Evolutionary conservation across 2,329 filamentous ascomycete genomes (phyloP), one percentile per base, ranked within the genome.

Genomic region (Cercospora nicotianae): DNA sequence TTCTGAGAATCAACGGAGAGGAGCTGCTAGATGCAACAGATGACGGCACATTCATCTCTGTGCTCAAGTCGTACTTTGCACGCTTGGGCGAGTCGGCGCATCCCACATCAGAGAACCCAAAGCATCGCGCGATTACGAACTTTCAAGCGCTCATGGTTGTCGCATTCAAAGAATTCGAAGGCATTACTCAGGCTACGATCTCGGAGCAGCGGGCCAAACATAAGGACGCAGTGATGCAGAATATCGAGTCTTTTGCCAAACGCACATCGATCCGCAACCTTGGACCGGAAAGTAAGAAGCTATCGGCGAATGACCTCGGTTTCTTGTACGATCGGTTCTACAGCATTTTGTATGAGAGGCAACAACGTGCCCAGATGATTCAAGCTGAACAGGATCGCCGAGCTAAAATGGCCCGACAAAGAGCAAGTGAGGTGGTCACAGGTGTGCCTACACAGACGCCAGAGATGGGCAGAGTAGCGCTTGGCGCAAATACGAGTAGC

Each of bases 91-190:
- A 98, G 80, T 97, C 94, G 3, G 95, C 95, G 2, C 94, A 99
- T 76, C 95, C 95, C 2, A 94, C 91, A 76, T 97, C 93, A 0
- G 94, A 97, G 77, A 99, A 98, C 71, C 90, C 94, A 3, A 99
- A 98, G 81, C 84, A 98, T 63, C 88, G 94, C 63, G 93, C 94
- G 0, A 95, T 99, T 64, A 99, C 96, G 5, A 88, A 92, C 58
- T 99, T 99, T 78, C 95, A 99, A 76, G 95, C 98, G 79, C 87
- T 99, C 66, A 98, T 99, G 94, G 95, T 99, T 3, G 95, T 98
- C 20, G 95, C 95, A 0, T 99, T 99, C 82, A 98, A 97, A 74
- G 95, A 99, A 77, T 99, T 99, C 77, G 91, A 94, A 0, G 92
- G 90, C 48, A 97, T 99, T 73, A 99, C 95, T 0, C 94, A 99